Base-by-base conservation (phyloP, 441 rosid species). In the Gossypium schwendimanii region DNA sequence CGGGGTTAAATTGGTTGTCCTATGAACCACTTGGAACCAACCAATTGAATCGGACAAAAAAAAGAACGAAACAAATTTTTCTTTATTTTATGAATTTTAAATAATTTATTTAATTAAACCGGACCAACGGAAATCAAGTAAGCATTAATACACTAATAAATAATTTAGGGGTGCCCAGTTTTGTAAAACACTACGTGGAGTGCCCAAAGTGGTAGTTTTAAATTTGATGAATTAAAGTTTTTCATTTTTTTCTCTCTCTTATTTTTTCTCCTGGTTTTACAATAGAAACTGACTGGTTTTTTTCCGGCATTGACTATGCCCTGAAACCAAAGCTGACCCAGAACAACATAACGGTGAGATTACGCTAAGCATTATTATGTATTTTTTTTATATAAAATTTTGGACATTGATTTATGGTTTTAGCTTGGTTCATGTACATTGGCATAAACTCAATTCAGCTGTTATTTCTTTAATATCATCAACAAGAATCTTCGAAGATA, bases 281-380 rank as follows among this genome's bases (percentile, higher is more conserved):
- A 75, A 69, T 64, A 76, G 73, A 77, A 74, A 72, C 82, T 84
- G 75, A 80, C 84, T 70, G 76, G 75, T 73, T 71, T 69, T 60
- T 83, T 67, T 85, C 81, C 79, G 81, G 84, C 91, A 88, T 87
- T 87, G 88, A 85, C 86, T 84, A 79, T 70, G 73, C 77, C 75
- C 69, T 45, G 81, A 44, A 69, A 28, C 20, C n/a, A 70, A 54
- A 79, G 79, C 81, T 74, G 69, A 75, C 77, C 64, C 76, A 23
- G 79, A 33, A 77, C 49, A 20, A 31, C 83, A 81, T 84, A 85
- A 83, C 90, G 88, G 86, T 80, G 76, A 87, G 87, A 70, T 73
- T 11, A 69, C 72, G 69, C 70, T 63, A 68, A 68, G 31, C 54
- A 63, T 49, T 6, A 41, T 11, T 33, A 15, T 77, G 47, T 44